Conservation (phyloP, 2,329 filamentous ascomycete species). For the Exophiala oligosperma region DNA sequence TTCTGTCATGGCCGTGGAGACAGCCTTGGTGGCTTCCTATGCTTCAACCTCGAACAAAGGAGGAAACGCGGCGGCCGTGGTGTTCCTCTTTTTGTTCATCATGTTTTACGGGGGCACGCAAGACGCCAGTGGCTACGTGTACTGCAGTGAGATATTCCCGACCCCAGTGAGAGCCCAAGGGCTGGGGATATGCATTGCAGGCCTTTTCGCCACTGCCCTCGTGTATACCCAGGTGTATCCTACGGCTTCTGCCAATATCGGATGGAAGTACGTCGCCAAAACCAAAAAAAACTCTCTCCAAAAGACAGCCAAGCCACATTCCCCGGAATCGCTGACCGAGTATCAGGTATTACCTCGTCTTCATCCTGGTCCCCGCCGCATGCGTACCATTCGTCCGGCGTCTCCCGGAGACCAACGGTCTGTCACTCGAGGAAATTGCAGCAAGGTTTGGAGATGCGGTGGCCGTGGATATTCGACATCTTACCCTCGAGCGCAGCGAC, state of each 20-base stretch:
- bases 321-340: no score
- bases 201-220: slow-evolving; percentile 28
- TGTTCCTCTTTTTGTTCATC: slow-evolving; percentile 40
- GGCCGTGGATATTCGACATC: slow-evolving; percentile 1
- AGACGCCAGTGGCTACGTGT: slow-evolving; percentile 14
- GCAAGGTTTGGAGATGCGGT: slow-evolving; percentile 29
- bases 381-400: slow-evolving; percentile 32
- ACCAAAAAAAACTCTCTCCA: no score
- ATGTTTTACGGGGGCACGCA: slow-evolving; percentile 35
- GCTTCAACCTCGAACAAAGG: slow-evolving; percentile 36
- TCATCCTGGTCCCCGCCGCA: slow-evolving; percentile 22
- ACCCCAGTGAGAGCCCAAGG: slow-evolving; percentile 16
- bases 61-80: slow-evolving; percentile 37
- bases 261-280: no score
- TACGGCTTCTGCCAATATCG: no score
- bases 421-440: slow-evolving; percentile 39
- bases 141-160: slow-evolving; percentile 29
- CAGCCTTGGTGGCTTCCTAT: slow-evolving; percentile 34
- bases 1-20: slow-evolving; percentile 38
- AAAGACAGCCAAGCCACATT: no score
- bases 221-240: not conserved
- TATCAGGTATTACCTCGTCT: not conserved
- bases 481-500: not conserved
- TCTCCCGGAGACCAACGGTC: slow-evolving; percentile 36
- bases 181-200: slow-evolving; percentile 17